Evolutionary conservation across 2,329 filamentous ascomycete species (phyloP).

Genomic region (Alternaria solani): DNA sequence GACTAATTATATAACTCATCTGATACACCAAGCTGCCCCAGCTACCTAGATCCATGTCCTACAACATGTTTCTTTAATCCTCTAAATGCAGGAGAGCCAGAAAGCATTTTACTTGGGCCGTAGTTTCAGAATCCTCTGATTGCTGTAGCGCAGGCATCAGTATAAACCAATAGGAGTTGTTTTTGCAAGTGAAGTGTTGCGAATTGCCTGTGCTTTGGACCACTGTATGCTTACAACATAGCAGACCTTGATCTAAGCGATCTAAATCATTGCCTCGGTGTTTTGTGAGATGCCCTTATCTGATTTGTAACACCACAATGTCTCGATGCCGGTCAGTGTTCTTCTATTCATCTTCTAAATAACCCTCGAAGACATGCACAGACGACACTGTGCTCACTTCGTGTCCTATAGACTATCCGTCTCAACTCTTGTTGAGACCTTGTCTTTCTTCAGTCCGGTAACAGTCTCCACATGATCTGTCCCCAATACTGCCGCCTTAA

Average conservation of each 20-base stretch:
- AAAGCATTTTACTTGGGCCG: neutral
- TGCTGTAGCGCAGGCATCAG: neutral
- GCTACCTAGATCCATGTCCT: too few species aligned
- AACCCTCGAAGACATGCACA: neutral
- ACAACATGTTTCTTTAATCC: too few species aligned
- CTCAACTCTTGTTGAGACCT: slow-evolving; percentile 1
- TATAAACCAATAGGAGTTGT: neutral
- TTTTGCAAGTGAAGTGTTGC: neutral
- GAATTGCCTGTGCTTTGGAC: neutral
- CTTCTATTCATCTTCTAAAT: neutral
- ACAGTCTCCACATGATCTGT: slow-evolving; percentile 58
- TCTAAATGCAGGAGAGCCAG: neutral
- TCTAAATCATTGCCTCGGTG: neutral
- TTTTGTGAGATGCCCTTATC: neutral
- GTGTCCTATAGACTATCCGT: neutral
- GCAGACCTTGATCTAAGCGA: neutral
- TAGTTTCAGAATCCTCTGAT: neutral
- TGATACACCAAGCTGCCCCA: too few species aligned
- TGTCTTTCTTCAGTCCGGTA: slow-evolving; percentile 53
- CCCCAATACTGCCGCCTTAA: slow-evolving; percentile 51
- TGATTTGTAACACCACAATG: neutral
- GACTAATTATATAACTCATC: too few species aligned
- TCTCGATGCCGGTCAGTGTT: neutral
- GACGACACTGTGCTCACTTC: neutral
- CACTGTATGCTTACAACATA: neutral